A percentile compares a stretch with the other conserved stretches of the same genome.
Conservation (phyloP, 371 early-diverging fungal genomes). For the Funneliformis caledonium region DNA sequence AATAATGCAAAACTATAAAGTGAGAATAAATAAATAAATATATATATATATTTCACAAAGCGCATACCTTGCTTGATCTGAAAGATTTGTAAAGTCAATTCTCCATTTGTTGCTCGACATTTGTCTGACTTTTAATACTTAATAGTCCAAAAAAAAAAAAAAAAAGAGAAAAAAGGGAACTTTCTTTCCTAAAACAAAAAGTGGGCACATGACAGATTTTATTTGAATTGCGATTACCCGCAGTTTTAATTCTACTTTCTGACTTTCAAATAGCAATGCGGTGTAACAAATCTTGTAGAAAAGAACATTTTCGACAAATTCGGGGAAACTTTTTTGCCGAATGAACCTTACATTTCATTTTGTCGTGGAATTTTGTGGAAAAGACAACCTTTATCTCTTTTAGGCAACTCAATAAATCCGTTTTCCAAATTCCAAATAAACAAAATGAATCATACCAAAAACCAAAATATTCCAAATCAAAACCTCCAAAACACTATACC, state of each 20-base stretch:
- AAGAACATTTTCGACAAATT: too few species aligned
- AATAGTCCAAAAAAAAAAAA: neutral
- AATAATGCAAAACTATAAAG: neutral
- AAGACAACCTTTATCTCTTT: neutral
- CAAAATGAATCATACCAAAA: neutral
- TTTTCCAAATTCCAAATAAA: neutral
- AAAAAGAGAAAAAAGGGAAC: too few species aligned
- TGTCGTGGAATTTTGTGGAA: neutral
- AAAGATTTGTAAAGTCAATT: constrained; percentile 26
- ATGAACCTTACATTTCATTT: too few species aligned
- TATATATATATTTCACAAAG: neutral
- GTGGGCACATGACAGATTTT: too few species aligned
- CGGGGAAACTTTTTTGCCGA: too few species aligned
- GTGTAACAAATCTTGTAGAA: too few species aligned
- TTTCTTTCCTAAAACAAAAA: too few species aligned
- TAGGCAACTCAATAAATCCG: neutral
- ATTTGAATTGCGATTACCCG: too few species aligned
- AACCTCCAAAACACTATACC: neutral
- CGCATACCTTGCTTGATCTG: constrained; percentile 16
- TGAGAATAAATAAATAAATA: neutral
- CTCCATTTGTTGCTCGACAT: constrained; percentile 28
- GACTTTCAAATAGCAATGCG: too few species aligned
- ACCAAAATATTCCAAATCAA: neutral
- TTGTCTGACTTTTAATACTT: neutral
- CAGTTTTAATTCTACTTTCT: too few species aligned